Base-by-base conservation (phyloP, 2,329 filamentous ascomycete genomes). In the Allantophomopsis cytisporea region DNA sequence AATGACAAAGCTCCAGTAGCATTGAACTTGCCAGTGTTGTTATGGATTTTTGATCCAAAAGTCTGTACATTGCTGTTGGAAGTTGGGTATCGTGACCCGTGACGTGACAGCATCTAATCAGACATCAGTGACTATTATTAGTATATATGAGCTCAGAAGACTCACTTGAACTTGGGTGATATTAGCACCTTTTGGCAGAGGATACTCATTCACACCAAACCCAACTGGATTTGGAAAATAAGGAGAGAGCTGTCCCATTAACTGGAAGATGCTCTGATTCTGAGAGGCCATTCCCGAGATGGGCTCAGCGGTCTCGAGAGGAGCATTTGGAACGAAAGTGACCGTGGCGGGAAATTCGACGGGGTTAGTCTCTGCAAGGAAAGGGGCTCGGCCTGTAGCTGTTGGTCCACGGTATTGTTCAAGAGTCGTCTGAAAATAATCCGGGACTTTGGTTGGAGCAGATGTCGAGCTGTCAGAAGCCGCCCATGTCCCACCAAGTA, bases 21-120 rank as follows among this genome's bases (percentile, higher is more conserved):
- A 35, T 65, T 65, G 46, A 75, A 69, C 15, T 64, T 67, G 2
- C 63, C 66, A 6, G 60, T 65, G 15, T 69, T 63, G 43, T 74
- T 70, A 16, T 62, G 62, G 35, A 87, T 61, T 46, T 73, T 75
- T 34, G 68, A 53, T 1, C 73, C 77, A 32, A 80, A 69, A 1
- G 53, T 51, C 14, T 63, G 59, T 8, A 80, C 71, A 21, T 70
- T 69, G 28, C 72, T 65, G 1, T 68, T 68, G 3, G 63, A 61
- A 2, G 81, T 82, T 0, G 83, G 83, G 55, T 87, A 88, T 12
- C 83, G 69, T 31, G 79, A 69, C 7, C 83, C 83, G 53, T 87
- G 82, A 1, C 83, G 73, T 11, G 78, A 80, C 4, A 86, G 63
- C 75, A 86, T 79, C 60, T 81, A 63, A 28, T 12, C 11, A 3